phyloP scores from a whole-genome alignment of 1,284 basidiomycete species.

The Schizopora paradoxa region DNA sequence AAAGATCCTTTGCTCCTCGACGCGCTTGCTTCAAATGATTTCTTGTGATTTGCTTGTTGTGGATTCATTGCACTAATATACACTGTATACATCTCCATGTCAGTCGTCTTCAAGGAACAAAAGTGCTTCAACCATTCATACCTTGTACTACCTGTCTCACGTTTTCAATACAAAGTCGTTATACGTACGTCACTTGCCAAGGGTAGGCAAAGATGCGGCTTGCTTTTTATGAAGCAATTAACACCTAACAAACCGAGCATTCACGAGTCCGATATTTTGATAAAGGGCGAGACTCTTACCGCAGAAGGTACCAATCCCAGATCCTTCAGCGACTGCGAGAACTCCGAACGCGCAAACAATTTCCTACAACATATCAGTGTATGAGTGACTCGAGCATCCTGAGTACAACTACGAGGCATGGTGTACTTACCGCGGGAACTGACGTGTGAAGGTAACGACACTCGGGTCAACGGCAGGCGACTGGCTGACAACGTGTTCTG shows the following conservation, averaged over 20 bases:
- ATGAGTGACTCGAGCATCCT: slow-evolving; percentile 1
- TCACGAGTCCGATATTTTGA: background rate
- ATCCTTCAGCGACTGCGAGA: slow-evolving; percentile 62
- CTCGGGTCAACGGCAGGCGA: slow-evolving; percentile 65
- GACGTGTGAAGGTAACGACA: slow-evolving; percentile 67
- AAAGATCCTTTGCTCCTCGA: no score
- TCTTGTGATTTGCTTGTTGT: no score
- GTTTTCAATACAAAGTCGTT: no score
- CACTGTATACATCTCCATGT: no score
- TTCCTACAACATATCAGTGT: slow-evolving; percentile 47
- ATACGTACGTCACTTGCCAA: no score
- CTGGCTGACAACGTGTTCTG: slow-evolving; percentile 81
- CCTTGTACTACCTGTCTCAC: no score
- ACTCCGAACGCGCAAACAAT: slow-evolving; percentile 58
- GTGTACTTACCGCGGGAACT: slow-evolving; percentile 72
- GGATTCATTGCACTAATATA: no score
- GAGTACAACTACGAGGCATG: background rate
- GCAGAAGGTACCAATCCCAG: slow-evolving; percentile 77
- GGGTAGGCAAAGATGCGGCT: no score
- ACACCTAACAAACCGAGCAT: background rate
- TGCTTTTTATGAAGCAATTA: slow-evolving; percentile 9
- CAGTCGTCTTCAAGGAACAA: no score
- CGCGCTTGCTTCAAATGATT: no score
- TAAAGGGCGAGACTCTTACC: slow-evolving; percentile 36
- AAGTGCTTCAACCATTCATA: no score